Percentiles rank a stretch among this genome's conserved stretches.
Conservation (phyloP, 169 alveolate genomes). For the Fabrea salina region DNA sequence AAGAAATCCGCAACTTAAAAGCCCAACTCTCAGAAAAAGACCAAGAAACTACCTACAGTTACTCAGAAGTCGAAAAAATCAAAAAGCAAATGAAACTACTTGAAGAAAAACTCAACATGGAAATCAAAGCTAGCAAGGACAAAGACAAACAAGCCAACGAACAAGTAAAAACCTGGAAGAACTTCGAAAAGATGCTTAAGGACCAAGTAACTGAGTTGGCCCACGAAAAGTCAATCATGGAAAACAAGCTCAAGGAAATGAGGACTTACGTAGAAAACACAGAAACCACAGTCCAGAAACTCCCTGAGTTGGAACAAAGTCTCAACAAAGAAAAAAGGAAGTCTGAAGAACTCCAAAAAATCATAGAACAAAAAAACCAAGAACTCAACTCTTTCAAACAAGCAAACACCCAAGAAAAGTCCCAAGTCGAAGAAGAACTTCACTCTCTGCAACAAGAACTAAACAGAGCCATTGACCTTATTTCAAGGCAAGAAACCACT, state of each 20-base stretch:
- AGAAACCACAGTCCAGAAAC: neutral
- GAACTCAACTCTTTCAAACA: neutral
- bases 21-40: neutral
- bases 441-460: conserved; percentile 7
- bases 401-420: neutral
- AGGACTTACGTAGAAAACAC: neutral
- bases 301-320: neutral
- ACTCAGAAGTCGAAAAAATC: neutral
- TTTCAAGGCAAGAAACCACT: conserved; percentile 27
- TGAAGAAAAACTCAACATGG: neutral
- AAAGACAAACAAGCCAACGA: neutral
- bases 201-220: neutral
- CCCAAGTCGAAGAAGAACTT: neutral
- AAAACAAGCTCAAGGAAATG: neutral
- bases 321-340: neutral
- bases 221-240: neutral
- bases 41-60: neutral
- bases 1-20: neutral
- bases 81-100: neutral
- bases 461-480: neutral
- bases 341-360: neutral
- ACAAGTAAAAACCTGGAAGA: neutral
- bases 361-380: neutral
- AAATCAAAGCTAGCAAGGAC: neutral
- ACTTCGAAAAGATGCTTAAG: neutral